Percentiles rank a stretch among this genome's conserved stretches.
These are phyloP conservation scores for Phenoliferia sp. DNA, from an alignment of 1,284 basidiomycete genomes.

Conservation along the genomic window DNA sequence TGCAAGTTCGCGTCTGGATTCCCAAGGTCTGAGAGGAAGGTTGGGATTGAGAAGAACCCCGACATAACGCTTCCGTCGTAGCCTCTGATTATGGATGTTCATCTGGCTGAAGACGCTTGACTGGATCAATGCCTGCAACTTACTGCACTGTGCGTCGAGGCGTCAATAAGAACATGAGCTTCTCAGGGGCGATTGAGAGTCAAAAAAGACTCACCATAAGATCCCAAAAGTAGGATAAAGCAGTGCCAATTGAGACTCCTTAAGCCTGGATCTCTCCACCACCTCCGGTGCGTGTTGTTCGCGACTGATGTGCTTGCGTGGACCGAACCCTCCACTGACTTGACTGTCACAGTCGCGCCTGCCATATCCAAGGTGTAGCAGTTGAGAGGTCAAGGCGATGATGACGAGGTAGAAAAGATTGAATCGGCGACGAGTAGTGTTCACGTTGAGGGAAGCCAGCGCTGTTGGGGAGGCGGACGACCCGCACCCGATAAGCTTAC, in stretches of 20 bases:
- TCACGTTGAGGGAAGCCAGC: too few species aligned
- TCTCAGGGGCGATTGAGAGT: too few species aligned
- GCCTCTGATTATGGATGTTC: too few species aligned
- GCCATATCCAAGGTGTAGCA: too few species aligned
- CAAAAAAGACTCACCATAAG: constrained; percentile 11
- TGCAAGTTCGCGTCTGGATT: constrained; percentile 13
- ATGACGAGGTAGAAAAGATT: too few species aligned
- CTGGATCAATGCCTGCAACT: not conserved
- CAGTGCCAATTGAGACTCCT: constrained; percentile 7
- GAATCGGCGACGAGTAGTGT: too few species aligned
- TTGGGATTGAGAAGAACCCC: not conserved
- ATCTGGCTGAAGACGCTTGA: not conserved
- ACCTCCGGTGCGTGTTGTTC: constrained; percentile 11
- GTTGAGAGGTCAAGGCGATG: too few species aligned
- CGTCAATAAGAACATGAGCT: not conserved
- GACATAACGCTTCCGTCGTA: not conserved
- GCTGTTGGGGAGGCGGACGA: too few species aligned
- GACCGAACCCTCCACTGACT: too few species aligned
- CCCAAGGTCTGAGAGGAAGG: constrained; percentile 9
- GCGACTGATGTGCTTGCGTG: too few species aligned
- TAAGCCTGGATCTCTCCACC: constrained; percentile 19
- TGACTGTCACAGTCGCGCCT: too few species aligned
- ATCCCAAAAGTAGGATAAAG: constrained; percentile 5
- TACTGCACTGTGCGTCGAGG: constrained; percentile 1
- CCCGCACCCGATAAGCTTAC: too few species aligned